Base-by-base conservation (phyloP, 2,329 filamentous ascomycete species). In the Hypoxylon sp. region DNA sequence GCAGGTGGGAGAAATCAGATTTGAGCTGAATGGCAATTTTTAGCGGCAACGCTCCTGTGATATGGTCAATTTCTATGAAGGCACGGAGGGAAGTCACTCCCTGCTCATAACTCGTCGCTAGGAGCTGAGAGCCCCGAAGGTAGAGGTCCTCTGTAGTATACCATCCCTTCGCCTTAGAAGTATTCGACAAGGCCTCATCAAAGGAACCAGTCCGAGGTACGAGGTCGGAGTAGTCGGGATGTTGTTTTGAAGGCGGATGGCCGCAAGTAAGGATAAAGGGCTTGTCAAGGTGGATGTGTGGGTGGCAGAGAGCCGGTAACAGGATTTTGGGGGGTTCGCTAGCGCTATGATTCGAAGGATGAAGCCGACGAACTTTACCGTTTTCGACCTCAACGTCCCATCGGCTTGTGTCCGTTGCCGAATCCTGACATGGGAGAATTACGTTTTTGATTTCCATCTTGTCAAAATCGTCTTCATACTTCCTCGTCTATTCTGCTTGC, bases 231-330 rank as follows among this genome's bases (percentile, higher is more conserved):
- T 89, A 91, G 71, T 83, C 84, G 3, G 85, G 83, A 69, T 87
- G 82, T 8, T 56, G 43, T 2, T 70, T 16, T 1, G 70, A 70
- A 23, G 60, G 7, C 7, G 39, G 41, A 3, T 69, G 67, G 63
- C 76, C 75, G 60, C 74, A 72, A 14, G 78, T 86, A 8, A 90
- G 80, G 27, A 90, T 77, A 70, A 87, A 90, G 39, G 86, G 83
- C 73, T 90, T 90, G 76, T 93, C 91, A 27, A 93, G 81, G 73
- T 93, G 91, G 53, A 93, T 86, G 70, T 93, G 90, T 6, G 90
- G 89, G 73, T 93, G 91, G 69, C 89, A 91, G 2, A 93, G 82
- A 2, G 79, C 50, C 5, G 79, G 78, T 5, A 81, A 68, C 2
- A 81, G 60, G 14, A 81, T 72, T 23, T 66, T 73, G 4, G 74